Conservation (phyloP, 176 grass and related monocot species). For the Hsuehochloa calcarea region DNA sequence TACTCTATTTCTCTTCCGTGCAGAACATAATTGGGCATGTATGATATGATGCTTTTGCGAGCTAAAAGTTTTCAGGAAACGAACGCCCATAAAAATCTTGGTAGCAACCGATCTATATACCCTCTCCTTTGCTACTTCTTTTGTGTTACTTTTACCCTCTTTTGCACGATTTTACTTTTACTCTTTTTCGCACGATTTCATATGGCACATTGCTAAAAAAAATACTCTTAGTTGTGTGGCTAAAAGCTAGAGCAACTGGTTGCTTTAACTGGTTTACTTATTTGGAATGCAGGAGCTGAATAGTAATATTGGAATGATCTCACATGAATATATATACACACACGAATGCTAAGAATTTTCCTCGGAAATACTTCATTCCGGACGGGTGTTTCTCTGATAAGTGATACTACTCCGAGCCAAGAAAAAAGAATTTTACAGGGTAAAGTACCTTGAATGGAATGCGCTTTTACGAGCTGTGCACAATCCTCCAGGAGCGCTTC, state of each 20-base stretch:
- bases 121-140: neutral
- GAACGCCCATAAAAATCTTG: neutral
- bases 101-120: neutral
- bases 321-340: too few relatives aligned
- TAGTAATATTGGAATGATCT: neutral
- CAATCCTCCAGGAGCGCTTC: slow-evolving; percentile 90
- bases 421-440: neutral
- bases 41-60: neutral
- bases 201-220: neutral
- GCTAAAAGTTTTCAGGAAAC: neutral
- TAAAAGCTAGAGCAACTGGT: too few relatives aligned
- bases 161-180: too few relatives aligned
- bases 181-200: neutral
- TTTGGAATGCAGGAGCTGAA: too few relatives aligned
- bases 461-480: slow-evolving; percentile 87
- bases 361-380: too few relatives aligned
- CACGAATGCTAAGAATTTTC: neutral
- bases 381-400: neutral
- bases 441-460: slow-evolving; percentile 79
- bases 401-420: neutral
- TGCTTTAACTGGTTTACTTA: neutral
- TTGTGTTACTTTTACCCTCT: neutral
- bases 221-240: neutral
- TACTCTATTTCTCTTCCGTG: neutral
- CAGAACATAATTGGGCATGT: neutral